Percentiles rank a stretch among this genome's conserved stretches.
These are phyloP conservation scores for Suhomyces ambrosiae DNA, from an alignment of 1,139 yeast genomes.

Conservation along the genomic window DNA sequence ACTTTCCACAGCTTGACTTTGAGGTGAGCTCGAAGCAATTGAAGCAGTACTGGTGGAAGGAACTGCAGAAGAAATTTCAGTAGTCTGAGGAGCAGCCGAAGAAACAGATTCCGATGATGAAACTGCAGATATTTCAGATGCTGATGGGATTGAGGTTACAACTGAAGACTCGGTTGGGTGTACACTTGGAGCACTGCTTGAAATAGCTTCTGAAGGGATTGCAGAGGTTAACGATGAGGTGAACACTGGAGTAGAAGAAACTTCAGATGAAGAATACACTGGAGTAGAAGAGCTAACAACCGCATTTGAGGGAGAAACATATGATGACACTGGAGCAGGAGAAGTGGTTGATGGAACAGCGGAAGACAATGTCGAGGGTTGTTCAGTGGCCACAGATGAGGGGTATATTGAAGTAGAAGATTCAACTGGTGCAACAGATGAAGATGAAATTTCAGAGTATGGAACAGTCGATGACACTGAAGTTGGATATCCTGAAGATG, in stretches of 20 bases:
- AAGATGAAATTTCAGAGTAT: not conserved
- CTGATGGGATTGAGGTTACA: too few species aligned
- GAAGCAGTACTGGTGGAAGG: conserved; percentile 2
- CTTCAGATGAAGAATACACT: not conserved
- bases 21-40: conserved; percentile 10
- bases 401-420: not conserved
- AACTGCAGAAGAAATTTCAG: conserved; percentile 1
- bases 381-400: not conserved
- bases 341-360: conserved; percentile 3
- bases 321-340: too few species aligned
- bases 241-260: not conserved
- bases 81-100: conserved; percentile 1
- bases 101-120: conserved; percentile 1
- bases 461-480: not conserved
- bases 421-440: not conserved
- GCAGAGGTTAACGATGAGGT: not conserved
- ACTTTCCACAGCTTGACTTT: conserved; percentile 13
- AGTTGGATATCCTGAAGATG: not conserved
- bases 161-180: too few species aligned
- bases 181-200: too few species aligned
- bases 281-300: conserved; percentile 2
- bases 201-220: too few species aligned
- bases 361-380: not conserved
- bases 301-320: too few species aligned
- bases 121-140: too few species aligned